Conservation (phyloP, 495 filamentous ascomycete genomes). For the Penicillium coprophilum region DNA sequence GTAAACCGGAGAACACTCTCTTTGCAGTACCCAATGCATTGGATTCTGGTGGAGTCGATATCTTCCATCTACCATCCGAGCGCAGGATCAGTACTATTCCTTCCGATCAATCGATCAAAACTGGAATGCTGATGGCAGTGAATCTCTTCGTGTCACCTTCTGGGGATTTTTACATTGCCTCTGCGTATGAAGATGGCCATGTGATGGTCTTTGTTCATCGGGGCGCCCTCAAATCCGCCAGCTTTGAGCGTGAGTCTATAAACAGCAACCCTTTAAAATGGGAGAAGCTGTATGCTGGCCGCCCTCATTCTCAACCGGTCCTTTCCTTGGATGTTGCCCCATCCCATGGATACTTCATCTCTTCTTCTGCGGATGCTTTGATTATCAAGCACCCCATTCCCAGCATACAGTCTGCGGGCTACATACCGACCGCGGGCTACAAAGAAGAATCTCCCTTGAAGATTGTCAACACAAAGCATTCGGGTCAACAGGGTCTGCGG, state of each 20-base stretch:
- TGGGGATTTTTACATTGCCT: slow-evolving; percentile 52
- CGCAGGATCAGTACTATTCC: slow-evolving; percentile 65
- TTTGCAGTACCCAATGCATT: slow-evolving; percentile 77
- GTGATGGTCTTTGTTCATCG: slow-evolving; percentile 56
- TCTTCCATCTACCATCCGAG: slow-evolving; percentile 80
- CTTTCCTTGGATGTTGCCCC: slow-evolving; percentile 72
- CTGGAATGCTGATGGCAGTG: slow-evolving; percentile 91
- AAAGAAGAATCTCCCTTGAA: slow-evolving; percentile 51
- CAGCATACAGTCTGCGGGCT: slow-evolving; percentile 8
- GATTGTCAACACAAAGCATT: slow-evolving; percentile 73
- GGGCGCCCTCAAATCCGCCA: slow-evolving; percentile 18
- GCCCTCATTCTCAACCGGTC: slow-evolving; percentile 79
- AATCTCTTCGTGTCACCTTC: slow-evolving; percentile 49
- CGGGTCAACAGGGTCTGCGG: slow-evolving; percentile 78
- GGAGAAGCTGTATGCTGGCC: slow-evolving; percentile 62
- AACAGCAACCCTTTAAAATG: slow-evolving; percentile 47
- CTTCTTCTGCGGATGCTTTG: slow-evolving; percentile 77
- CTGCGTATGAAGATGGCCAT: slow-evolving; percentile 87
- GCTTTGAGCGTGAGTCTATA: slow-evolving; percentile 12
- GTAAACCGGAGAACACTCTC: slow-evolving; percentile 41
- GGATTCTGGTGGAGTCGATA: slow-evolving; percentile 76
- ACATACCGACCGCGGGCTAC: slow-evolving; percentile 13
- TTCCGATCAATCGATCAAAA: slow-evolving; percentile 54
- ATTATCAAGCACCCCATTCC: slow-evolving; percentile 64
- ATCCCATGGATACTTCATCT: slow-evolving; percentile 61